Base-by-base conservation (phyloP, 1,284 basidiomycete genomes). In the Cutaneotrichosporon sp. region DNA sequence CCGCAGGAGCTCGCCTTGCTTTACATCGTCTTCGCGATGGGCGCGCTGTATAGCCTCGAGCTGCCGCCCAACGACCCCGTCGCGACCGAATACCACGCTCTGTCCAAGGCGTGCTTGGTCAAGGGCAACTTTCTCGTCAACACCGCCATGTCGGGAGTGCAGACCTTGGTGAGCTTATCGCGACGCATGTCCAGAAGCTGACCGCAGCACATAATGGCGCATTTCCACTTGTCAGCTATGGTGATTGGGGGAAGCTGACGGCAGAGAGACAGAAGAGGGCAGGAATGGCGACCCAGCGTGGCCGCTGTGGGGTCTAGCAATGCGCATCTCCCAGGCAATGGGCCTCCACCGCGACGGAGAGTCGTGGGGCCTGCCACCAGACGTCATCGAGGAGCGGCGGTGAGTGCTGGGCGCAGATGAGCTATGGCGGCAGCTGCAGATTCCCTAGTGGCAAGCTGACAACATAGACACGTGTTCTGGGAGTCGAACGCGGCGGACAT, bases 41-140 rank as follows among this genome's bases (percentile, higher is more conserved):
- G 75, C 9, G 64, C 70, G 0, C 54, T 75, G 55, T 63, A 72
- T 63, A 71, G 66, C 52, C 66, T 74, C 42, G 69, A 79, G 64
- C 42, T 77, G n/a, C 56, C 75, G 29, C 65, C 72, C n/a, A 57
- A 75, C 50, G 69, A 74, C 60, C 59, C 66, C 3, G 58, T 63
- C 29, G 67, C 73, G 25, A 55, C 73, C 55, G 68, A 72, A 20
- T 72, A 70, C 64, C 27, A 65, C 24, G n/a, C 50, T 9, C 33
- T 69, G 24, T 58, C 73, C 46, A 52, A 69, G 34, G 63, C 54
- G 24, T 75, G 73, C 51, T 65, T 74, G 2, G 67, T 61, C 2
- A 68, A 71, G 46, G 70, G 63, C 33, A 68, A 78, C 29, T 72
- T 76, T 34, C 36, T 77, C 54, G 63, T 66, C 18, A 54, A 70